These are phyloP conservation scores for Anisodus acutangulus DNA, from an alignment of 257 asterid genomes.

Conservation along the genomic window DNA sequence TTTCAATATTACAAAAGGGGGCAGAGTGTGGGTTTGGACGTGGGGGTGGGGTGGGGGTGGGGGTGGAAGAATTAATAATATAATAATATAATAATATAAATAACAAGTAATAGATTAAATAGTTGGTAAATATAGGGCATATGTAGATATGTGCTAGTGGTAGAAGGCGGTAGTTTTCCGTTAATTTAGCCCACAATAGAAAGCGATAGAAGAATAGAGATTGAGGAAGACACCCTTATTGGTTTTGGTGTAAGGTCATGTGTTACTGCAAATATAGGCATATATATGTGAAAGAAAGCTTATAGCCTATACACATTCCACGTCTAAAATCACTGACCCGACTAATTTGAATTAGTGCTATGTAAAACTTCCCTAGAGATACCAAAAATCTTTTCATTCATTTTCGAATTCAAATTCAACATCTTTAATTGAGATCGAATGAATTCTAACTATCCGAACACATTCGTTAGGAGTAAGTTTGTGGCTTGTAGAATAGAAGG, in stretches of 20 bases:
- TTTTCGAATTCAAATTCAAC: too few relatives aligned
- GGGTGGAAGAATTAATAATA: background rate
- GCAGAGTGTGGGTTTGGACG: background rate
- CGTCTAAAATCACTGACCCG: too few relatives aligned
- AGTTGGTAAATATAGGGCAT: background rate
- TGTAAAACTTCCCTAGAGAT: too few relatives aligned
- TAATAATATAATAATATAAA: background rate
- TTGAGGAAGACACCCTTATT: slow-evolving; percentile 40
- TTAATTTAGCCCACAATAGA: slow-evolving; percentile 46
- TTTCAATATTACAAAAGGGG: background rate
- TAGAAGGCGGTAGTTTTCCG: slow-evolving; percentile 39
- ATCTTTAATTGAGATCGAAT: background rate
- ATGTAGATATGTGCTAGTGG: slow-evolving; percentile 32
- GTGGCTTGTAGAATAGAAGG: background rate
- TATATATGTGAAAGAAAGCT: background rate
- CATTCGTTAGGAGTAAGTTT: background rate
- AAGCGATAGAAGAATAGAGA: slow-evolving; percentile 52
- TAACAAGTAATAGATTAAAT: background rate
- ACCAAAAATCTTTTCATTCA: too few relatives aligned
- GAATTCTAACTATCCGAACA: background rate
- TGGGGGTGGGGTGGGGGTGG: background rate
- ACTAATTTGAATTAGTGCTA: too few relatives aligned
- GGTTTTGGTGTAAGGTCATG: slow-evolving; percentile 38
- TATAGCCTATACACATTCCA: too few relatives aligned
- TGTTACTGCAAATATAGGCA: slow-evolving; percentile 14